Percentiles rank a stretch among this genome's conserved stretches.
phyloP scores from a whole-genome alignment of 495 filamentous ascomycete species.

The Podospora pseudoanserina region DNA sequence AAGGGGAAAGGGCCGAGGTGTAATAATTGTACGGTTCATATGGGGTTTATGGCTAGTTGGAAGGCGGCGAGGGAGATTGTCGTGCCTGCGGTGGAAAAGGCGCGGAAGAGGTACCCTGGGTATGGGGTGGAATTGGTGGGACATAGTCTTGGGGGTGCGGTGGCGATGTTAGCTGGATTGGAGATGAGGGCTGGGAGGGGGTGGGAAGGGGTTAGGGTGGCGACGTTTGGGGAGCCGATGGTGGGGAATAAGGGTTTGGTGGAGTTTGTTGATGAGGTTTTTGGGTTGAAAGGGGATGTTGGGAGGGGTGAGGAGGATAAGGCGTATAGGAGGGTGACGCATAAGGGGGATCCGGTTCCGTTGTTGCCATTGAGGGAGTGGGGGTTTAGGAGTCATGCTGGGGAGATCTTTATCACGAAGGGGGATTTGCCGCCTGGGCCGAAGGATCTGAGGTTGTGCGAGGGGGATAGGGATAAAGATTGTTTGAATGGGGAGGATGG shows the following conservation, averaged over 20 bases:
- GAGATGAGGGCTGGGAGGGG: slow-evolving; percentile 56
- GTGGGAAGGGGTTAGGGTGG: slow-evolving; percentile 66
- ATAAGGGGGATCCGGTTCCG: slow-evolving; percentile 82
- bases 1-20: slow-evolving; percentile 47
- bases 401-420: slow-evolving; percentile 82
- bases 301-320: slow-evolving; percentile 25
- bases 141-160: slow-evolving; percentile 89
- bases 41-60: slow-evolving; percentile 86
- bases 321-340: slow-evolving; percentile 76
- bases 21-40: slow-evolving; percentile 83
- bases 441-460: slow-evolving; percentile 66
- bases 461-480: slow-evolving; percentile 62
- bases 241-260: slow-evolving; percentile 73
- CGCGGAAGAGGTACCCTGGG: slow-evolving; percentile 57
- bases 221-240: slow-evolving; percentile 90
- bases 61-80: slow-evolving; percentile 61
- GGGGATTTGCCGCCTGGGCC: slow-evolving; percentile 59
- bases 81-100: slow-evolving; percentile 53
- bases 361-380: slow-evolving; percentile 79
- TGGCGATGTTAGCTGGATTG: slow-evolving; percentile 79
- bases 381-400: slow-evolving; percentile 80
- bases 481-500: slow-evolving; percentile 63
- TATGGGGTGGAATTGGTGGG: slow-evolving; percentile 77
- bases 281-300: slow-evolving; percentile 44
- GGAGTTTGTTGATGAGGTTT: slow-evolving; percentile 63